A percentile compares a stretch with the other conserved stretches of the same genome.
These are phyloP conservation scores for Ascochyta viciae-villosae DNA, from an alignment of 2,329 filamentous ascomycete species.

Conservation along the genomic window DNA sequence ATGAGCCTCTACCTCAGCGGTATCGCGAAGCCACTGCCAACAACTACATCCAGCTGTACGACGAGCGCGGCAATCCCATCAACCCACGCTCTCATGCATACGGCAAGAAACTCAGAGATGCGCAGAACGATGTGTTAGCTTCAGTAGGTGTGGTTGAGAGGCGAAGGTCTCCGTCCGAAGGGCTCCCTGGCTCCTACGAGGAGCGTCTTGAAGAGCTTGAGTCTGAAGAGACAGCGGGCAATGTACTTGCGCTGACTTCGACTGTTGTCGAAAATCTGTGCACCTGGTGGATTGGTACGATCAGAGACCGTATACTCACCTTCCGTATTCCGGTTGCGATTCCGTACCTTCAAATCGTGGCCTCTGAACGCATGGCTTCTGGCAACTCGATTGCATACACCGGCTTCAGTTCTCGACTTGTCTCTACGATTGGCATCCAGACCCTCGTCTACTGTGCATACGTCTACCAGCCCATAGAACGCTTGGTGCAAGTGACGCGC, in stretches of 20 bases:
- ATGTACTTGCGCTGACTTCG: slow-evolving; percentile 30
- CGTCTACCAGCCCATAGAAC: slow-evolving; percentile 39
- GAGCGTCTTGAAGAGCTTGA: slow-evolving; percentile 40
- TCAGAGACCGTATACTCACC: slow-evolving; percentile 40
- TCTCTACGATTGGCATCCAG: slow-evolving; percentile 32
- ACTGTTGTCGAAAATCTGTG: slow-evolving; percentile 38
- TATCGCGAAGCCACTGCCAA: slow-evolving; percentile 34
- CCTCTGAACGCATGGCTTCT: slow-evolving; percentile 28
- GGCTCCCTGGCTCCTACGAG: slow-evolving; percentile 36
- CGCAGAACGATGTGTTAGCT: slow-evolving; percentile 57
- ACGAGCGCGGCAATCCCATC: slow-evolving; percentile 54
- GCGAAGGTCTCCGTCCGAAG: slow-evolving; percentile 35
- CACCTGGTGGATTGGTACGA: slow-evolving; percentile 46
- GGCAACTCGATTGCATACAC: slow-evolving; percentile 35
- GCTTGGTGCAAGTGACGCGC: slow-evolving; percentile 29
- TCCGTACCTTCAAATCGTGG: slow-evolving; percentile 36
- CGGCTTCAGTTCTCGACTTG: slow-evolving; percentile 33
- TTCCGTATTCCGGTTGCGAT: slow-evolving; percentile 35
- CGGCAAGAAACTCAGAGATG: slow-evolving; percentile 51
- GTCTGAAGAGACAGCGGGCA: slow-evolving; percentile 40
- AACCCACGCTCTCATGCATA: slow-evolving; percentile 51
- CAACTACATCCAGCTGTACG: slow-evolving; percentile 51
- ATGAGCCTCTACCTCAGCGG: slow-evolving; percentile 26
- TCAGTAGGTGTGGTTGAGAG: slow-evolving; percentile 57
- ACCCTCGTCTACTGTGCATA: slow-evolving; percentile 27